Percentiles rank a stretch among this genome's conserved stretches.
phyloP scores from a whole-genome alignment of 2,329 filamentous ascomycete species.

The Hymenoscyphus salicellus region DNA sequence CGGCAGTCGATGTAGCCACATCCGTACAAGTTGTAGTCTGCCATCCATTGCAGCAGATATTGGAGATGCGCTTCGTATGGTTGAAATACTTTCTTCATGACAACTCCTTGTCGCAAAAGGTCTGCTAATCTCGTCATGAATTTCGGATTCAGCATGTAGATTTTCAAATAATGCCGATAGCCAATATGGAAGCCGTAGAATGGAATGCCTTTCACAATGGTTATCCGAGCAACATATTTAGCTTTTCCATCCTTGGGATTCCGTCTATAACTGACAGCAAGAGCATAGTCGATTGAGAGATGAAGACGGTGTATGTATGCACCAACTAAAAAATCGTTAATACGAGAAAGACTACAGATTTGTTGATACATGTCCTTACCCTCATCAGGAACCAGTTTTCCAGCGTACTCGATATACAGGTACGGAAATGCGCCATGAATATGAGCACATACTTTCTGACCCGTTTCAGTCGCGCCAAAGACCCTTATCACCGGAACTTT shows the following conservation, averaged over 20 bases:
- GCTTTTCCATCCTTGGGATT: slow-evolving; percentile 68
- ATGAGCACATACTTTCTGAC: slow-evolving; percentile 94
- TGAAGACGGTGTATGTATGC: slow-evolving; percentile 76
- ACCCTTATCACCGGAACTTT: slow-evolving; percentile 83
- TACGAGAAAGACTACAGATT: slow-evolving; percentile 5
- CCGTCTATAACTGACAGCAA: slow-evolving; percentile 79
- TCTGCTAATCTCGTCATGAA: slow-evolving; percentile 87
- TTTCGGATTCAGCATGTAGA: slow-evolving; percentile 86
- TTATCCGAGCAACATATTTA: slow-evolving; percentile 83
- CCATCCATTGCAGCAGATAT: slow-evolving; percentile 95
- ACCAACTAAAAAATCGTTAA: slow-evolving; percentile 53
- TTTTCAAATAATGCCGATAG: slow-evolving; percentile 86
- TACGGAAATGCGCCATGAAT: slow-evolving; percentile 96
- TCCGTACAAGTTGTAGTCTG: slow-evolving; percentile 94
- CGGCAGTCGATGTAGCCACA: slow-evolving; percentile 79
- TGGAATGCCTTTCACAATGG: slow-evolving; percentile 85
- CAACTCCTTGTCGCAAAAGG: slow-evolving; percentile 79
- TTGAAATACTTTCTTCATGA: slow-evolving; percentile 80
- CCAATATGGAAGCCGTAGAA: slow-evolving; percentile 97
- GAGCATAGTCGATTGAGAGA: slow-evolving; percentile 83
- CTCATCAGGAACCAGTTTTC: slow-evolving; percentile 61
- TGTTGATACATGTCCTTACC: slow-evolving; percentile 48
- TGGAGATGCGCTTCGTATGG: slow-evolving; percentile 93
- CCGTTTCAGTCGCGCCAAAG: slow-evolving; percentile 90
- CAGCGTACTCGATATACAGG: slow-evolving; percentile 83